phyloP scores from a whole-genome alignment of 495 filamentous ascomycete genomes.

The Coniosporium apollinis region DNA sequence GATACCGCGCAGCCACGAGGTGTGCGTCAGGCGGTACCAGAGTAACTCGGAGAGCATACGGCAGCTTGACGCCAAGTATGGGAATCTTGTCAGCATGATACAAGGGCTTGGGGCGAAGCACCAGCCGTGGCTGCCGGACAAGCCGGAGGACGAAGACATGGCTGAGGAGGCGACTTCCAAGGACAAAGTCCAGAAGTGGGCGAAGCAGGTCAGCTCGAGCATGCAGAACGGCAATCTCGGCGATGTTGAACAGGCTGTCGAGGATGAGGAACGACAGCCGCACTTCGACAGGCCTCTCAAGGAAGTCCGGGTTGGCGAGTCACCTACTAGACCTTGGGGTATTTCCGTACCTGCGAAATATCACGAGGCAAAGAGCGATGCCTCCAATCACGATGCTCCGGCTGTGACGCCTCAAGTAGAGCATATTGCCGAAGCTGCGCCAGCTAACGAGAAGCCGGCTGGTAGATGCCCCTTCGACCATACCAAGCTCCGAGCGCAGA shows the following conservation, averaged over 20 bases:
- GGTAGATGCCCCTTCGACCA: slow-evolving; percentile 37
- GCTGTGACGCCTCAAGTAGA: slow-evolving; percentile 7
- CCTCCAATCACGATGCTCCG: slow-evolving; percentile 22
- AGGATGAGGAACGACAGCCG: slow-evolving; percentile 33
- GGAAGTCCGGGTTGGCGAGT: slow-evolving; percentile 75
- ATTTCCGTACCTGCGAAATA: slow-evolving; percentile 53
- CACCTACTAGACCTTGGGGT: slow-evolving; percentile 80
- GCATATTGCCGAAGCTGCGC: neutral
- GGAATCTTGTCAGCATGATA: slow-evolving; percentile 78
- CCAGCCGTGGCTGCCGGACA: slow-evolving; percentile 55
- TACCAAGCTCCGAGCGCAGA: slow-evolving; percentile 5
- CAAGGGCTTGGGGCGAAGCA: slow-evolving; percentile 70
- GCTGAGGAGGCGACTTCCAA: slow-evolving; percentile 28
- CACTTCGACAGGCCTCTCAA: slow-evolving; percentile 68
- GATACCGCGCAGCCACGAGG: slow-evolving; percentile 74
- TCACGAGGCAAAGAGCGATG: slow-evolving; percentile 21
- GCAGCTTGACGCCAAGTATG: slow-evolving; percentile 81
- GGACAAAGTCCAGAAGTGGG: slow-evolving; percentile 64
- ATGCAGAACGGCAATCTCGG: slow-evolving; percentile 25
- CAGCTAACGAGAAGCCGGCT: slow-evolving; percentile 9
- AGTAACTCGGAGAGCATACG: slow-evolving; percentile 63
- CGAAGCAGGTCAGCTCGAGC: slow-evolving; percentile 41
- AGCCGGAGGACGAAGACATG: slow-evolving; percentile 29
- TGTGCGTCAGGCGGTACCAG: slow-evolving; percentile 78
- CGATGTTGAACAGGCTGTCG: slow-evolving; percentile 16